Base-by-base conservation (phyloP, 1,139 yeast genomes). In the Sugiyamaella pinicola region DNA sequence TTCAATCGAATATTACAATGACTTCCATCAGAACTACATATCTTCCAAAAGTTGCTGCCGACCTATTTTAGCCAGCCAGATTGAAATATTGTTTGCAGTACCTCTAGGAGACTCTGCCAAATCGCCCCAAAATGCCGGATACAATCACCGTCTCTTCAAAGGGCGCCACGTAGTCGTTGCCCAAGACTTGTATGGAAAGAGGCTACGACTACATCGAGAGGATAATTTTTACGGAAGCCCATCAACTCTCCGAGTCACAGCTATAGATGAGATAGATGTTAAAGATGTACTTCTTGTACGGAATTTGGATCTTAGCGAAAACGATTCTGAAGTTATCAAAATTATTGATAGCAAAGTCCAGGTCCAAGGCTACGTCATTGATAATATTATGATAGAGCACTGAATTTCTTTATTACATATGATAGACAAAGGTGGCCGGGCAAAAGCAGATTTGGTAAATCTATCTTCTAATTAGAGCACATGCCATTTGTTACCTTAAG, bases 21-120 rank as follows among this genome's bases (percentile, higher is more conserved):
- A 52, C 4, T 61, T 61, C 44, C 56, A 61, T 37, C 37, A 55
- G 21, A 37, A 50, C 31, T 59, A 50, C 28, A 55, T 56, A 9
- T 22, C 33, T 8, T 4, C 22, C 18, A 28, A 22, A 10, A 33
- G 46, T 17, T 34, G 26, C 12, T 52, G 51, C 19, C 26, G 35
- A 6, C 38, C 45, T n/a, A 18, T 15, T 7, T 10, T 41, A 21
- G 31, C 43, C 31, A 39, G 19, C 17, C 55, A 52, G 22, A 35
- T 52, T 15, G 55, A 47, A 15, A 39, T 52, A 8, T 13, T 26
- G 18, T 48, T 52, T 24, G 46, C 52, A 4, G 49, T 28, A 10
- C 46, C 48, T 5, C 13, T 22, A 19, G 45, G 49, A 12, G 43
- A 29, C 15, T 3, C 38, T 10, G 15, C 35, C 18, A 31, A 43